Conservation (phyloP, 2,329 filamentous ascomycete species). For the Pseudogymnoascus verrucosus region DNA sequence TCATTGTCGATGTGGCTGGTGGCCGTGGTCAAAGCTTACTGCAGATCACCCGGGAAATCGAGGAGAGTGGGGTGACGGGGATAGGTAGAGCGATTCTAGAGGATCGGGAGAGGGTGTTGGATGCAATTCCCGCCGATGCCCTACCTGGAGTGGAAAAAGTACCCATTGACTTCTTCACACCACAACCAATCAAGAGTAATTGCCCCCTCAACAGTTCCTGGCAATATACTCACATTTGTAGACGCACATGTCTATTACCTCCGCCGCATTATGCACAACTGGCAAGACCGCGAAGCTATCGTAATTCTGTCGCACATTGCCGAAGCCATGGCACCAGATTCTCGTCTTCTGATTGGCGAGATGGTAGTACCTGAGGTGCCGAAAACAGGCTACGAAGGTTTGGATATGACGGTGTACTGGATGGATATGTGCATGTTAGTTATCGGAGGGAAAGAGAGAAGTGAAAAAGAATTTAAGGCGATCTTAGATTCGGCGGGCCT, state of each 20-base stretch:
- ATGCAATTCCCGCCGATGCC: not conserved
- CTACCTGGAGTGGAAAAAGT: not conserved
- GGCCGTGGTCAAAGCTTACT: not conserved
- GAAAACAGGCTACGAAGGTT: not conserved
- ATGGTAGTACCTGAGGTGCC: constrained; percentile 16
- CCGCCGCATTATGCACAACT: constrained; percentile 22
- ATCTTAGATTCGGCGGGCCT: constrained; percentile 15
- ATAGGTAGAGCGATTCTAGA: not conserved
- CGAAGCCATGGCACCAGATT: constrained; percentile 16
- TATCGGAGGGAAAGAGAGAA: constrained; percentile 17
- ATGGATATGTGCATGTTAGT: constrained; percentile 18
- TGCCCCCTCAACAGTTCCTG: not conserved
- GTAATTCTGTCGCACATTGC: constrained; percentile 20
- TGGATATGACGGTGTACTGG: constrained; percentile 12
- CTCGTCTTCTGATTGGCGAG: constrained; percentile 18
- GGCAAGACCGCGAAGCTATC: constrained; percentile 15
- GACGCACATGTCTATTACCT: constrained; percentile 23
- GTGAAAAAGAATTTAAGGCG: constrained; percentile 10
- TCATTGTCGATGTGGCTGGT: constrained; percentile 5
- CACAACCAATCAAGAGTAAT: constrained; percentile 1
- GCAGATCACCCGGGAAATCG: not conserved
- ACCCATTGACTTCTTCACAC: constrained; percentile 4
- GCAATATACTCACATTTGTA: not conserved
- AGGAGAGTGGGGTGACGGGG: not conserved
- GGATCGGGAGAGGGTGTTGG: not conserved